Percentiles rank a stretch among this genome's conserved stretches.
Evolutionary conservation across 1,284 basidiomycete species (phyloP).

Genomic region (Trichosporon inkin): DNA sequence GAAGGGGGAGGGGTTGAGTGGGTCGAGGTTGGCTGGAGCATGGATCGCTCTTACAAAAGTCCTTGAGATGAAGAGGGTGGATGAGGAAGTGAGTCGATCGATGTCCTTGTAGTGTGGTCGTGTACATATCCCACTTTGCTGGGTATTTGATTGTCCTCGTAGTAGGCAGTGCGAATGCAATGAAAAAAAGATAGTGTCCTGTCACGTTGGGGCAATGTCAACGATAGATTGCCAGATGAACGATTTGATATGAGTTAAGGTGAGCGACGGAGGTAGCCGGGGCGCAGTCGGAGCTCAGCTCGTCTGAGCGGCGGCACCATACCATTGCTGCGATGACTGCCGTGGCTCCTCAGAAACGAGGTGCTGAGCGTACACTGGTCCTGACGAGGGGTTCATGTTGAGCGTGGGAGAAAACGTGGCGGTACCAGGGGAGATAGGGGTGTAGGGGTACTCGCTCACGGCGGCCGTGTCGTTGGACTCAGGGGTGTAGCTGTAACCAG

Average conservation of each 20-base stretch:
- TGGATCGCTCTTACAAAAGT: background rate
- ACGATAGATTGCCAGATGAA: background rate
- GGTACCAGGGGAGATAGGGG: conserved; percentile 21
- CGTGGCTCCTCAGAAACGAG: conserved; percentile 8
- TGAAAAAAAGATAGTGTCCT: background rate
- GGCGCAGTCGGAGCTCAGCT: too few species aligned
- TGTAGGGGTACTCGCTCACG: conserved; percentile 21
- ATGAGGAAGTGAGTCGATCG: background rate
- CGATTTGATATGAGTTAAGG: too few species aligned
- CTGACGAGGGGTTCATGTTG: conserved; percentile 11
- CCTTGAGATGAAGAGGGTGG: background rate
- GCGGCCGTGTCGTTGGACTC: conserved; percentile 14
- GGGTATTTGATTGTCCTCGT: conserved; percentile 9
- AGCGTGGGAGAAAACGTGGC: conserved; percentile 15
- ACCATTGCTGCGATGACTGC: background rate
- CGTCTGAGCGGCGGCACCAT: background rate
- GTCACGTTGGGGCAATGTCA: background rate
- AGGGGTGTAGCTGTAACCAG: conserved; percentile 16
- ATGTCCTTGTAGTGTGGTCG: background rate
- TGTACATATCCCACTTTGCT: conserved; percentile 1
- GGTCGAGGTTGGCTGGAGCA: background rate
- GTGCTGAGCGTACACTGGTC: conserved; percentile 3
- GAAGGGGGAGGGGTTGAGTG: background rate
- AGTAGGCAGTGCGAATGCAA: background rate
- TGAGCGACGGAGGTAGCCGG: too few species aligned